A percentile compares a stretch with the other conserved stretches of the same genome.
phyloP scores from a whole-genome alignment of 768 basidiomycete genomes.

The Calocera cornea region DNA sequence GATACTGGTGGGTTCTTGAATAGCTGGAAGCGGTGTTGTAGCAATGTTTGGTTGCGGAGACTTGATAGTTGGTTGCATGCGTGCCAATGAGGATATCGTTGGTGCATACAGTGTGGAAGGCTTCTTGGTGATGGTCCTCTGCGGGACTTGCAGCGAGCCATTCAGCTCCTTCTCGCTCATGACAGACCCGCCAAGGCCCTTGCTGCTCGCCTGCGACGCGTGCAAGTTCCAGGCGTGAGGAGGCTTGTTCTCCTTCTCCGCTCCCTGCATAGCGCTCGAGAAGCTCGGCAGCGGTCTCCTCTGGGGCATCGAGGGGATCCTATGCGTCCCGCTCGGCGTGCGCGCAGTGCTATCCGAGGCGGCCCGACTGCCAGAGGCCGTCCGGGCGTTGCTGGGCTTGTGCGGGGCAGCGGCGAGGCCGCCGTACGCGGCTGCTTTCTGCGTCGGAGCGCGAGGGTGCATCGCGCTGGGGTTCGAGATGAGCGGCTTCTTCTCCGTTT shows the following conservation, averaged over 20 bases:
- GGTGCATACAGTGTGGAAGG: conserved; percentile 52
- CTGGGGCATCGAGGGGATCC: background rate
- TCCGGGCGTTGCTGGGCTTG: background rate
- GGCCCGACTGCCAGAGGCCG: background rate
- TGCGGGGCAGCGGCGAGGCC: background rate
- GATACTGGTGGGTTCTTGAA: background rate
- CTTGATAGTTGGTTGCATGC: conserved; percentile 23
- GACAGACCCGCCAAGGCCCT: background rate
- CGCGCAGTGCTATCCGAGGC: background rate
- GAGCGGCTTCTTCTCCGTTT: background rate
- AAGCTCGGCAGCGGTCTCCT: background rate
- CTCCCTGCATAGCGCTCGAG: background rate
- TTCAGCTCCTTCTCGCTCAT: background rate
- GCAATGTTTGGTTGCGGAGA: background rate
- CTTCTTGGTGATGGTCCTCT: conserved; percentile 15
- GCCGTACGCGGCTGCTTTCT: background rate
- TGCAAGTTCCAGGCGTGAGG: background rate
- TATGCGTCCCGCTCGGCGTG: background rate
- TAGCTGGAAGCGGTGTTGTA: background rate
- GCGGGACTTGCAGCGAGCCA: background rate
- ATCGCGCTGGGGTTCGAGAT: background rate
- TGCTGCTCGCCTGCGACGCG: background rate
- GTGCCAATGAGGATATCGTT: conserved; percentile 65
- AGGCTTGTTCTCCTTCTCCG: background rate
- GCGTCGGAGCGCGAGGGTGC: background rate